phyloP scores from a whole-genome alignment of 306 rosid genomes.

The barrel medic (Medicago truncatula) region MtrunA17r5.0-ANR NC_053042.1:50422001-50422500 shows the following conservation, averaged over 20 bases:
- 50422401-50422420: no score
- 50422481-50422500: no score
- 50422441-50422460: no score
- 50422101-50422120: slow-evolving; percentile 34
- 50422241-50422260: slow-evolving; percentile 43
- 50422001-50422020: slow-evolving; percentile 1
- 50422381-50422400: no score
- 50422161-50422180: slow-evolving; percentile 50
- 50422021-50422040: slow-evolving; percentile 5
- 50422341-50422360: no score
- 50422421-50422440: no score
- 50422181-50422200: slow-evolving; percentile 32
- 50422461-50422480: no score
- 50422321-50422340: no score
- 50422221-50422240: slow-evolving; percentile 36
- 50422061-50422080: slow-evolving; percentile 34
- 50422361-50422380: no score
- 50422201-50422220: slow-evolving; percentile 37
- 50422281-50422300: no score
- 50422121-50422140: slow-evolving; percentile 59
- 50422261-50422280: slow-evolving; percentile 30
- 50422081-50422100: slow-evolving; percentile 38
- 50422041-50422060: slow-evolving; percentile 42
- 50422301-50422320: no score
- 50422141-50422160: slow-evolving; percentile 51